phyloP scores from a whole-genome alignment of 2,329 filamentous ascomycete species.

The Aspergillus ibericus region DNA sequence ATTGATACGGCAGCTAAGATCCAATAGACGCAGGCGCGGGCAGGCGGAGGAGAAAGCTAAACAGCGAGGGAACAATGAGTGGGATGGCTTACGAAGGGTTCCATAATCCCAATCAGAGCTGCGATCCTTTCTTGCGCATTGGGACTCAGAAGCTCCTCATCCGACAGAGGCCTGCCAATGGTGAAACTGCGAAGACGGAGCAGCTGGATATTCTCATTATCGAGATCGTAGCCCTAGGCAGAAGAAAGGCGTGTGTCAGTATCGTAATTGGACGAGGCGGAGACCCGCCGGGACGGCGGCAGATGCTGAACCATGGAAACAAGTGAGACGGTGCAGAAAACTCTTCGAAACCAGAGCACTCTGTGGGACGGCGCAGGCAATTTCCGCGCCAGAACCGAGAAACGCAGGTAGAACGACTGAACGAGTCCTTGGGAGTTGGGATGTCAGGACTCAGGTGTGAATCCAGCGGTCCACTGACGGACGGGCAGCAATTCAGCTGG shows the following conservation, averaged over 20 bases:
- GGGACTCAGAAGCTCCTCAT: conserved; percentile 62
- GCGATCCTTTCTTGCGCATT: conserved; percentile 66
- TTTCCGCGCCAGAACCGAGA: conserved; percentile 18
- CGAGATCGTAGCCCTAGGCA: conserved; percentile 67
- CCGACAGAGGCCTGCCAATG: conserved; percentile 65
- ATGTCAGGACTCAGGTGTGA: not conserved
- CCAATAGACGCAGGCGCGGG: conserved; percentile 27
- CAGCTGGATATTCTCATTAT: conserved; percentile 77
- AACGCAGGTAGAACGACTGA: not conserved
- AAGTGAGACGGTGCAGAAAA: conserved; percentile 35
- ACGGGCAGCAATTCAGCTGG: too few species aligned
- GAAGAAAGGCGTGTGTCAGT: conserved; percentile 22
- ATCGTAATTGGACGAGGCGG: conserved; percentile 17
- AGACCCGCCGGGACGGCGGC: conserved; percentile 18
- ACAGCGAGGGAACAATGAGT: conserved; percentile 23
- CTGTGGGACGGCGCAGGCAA: conserved; percentile 18
- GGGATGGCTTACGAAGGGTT: conserved; percentile 75
- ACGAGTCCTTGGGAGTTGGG: not conserved
- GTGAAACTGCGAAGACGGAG: conserved; percentile 80
- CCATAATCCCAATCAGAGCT: conserved; percentile 66
- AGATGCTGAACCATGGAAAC: conserved; percentile 42
- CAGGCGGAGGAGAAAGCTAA: conserved; percentile 22
- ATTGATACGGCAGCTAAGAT: conserved; percentile 21
- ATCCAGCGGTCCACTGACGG: conserved; percentile 4
- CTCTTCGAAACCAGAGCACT: conserved; percentile 20